Conservation (phyloP, 2,329 filamentous ascomycete species). For the Alternaria arborescens region DNA sequence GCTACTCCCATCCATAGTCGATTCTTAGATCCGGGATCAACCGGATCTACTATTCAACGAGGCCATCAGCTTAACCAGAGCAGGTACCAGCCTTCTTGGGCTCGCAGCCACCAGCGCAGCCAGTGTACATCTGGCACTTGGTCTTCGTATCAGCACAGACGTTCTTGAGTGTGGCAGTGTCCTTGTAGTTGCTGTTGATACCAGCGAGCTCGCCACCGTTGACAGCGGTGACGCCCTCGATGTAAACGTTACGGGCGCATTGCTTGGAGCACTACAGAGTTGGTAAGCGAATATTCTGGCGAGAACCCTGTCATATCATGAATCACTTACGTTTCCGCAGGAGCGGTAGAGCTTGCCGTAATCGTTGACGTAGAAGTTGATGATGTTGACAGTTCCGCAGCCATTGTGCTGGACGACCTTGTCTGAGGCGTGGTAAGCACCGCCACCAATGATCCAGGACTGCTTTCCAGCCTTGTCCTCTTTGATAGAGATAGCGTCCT, state of each 20-base stretch:
- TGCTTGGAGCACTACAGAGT: slow-evolving; percentile 51
- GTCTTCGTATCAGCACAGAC: slow-evolving; percentile 33
- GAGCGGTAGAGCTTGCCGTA: slow-evolving; percentile 55
- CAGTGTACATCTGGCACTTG: slow-evolving; percentile 41
- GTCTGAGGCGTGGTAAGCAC: slow-evolving; percentile 48
- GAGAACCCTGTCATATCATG: neutral
- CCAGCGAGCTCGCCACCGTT: slow-evolving; percentile 55
- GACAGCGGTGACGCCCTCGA: slow-evolving; percentile 53
- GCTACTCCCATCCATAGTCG: neutral
- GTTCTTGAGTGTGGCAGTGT: slow-evolving; percentile 53
- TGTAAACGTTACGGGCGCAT: slow-evolving; percentile 54
- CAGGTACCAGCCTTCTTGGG: slow-evolving; percentile 36
- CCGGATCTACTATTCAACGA: neutral
- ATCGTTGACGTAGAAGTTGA: slow-evolving; percentile 46
- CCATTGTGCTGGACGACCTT: slow-evolving; percentile 55
- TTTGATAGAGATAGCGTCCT: slow-evolving; percentile 49
- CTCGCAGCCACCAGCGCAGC: slow-evolving; percentile 39
- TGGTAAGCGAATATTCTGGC: slow-evolving; percentile 4
- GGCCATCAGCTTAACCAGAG: slow-evolving; percentile 24
- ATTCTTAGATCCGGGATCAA: neutral
- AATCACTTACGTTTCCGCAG: slow-evolving; percentile 51
- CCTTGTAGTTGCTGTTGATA: slow-evolving; percentile 61
- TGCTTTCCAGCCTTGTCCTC: slow-evolving; percentile 39
- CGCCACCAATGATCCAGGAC: slow-evolving; percentile 53
- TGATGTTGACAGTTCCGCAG: slow-evolving; percentile 49